A percentile compares a stretch with the other conserved stretches of the same genome.
phyloP scores from a whole-genome alignment of 2,329 filamentous ascomycete genomes.

The Elsinoe australis region DNA sequence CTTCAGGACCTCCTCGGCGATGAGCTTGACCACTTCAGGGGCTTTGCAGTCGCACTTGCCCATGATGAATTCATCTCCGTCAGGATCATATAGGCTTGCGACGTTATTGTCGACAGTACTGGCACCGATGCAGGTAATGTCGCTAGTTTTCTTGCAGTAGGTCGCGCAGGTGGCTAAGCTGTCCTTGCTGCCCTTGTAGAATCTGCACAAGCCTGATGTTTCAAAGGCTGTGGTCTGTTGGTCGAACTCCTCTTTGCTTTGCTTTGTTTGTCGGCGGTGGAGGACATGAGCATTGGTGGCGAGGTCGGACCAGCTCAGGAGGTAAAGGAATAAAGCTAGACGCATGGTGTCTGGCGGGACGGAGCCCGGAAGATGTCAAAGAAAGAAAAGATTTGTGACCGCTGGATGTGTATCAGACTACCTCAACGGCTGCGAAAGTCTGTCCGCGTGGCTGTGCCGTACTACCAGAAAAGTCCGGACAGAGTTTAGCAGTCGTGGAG shows the following conservation, averaged over 20 bases:
- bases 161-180: not conserved
- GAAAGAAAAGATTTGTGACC: too few species aligned
- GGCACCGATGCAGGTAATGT: not conserved
- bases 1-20: constrained; percentile 1
- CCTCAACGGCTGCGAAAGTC: too few species aligned
- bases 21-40: not conserved
- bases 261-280: not conserved
- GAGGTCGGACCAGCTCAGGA: constrained; percentile 1
- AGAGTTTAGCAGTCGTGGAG: too few species aligned
- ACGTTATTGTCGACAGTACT: not conserved
- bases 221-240: not conserved
- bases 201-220: not conserved
- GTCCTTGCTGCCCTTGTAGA: not conserved
- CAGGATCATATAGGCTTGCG: not conserved
- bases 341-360: not conserved
- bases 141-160: constrained; percentile 7
- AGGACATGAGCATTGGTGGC: not conserved
- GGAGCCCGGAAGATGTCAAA: not conserved
- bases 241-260: not conserved
- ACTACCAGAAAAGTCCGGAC: too few species aligned
- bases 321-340: not conserved
- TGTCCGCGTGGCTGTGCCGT: too few species aligned
- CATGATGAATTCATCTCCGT: not conserved
- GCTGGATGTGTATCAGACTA: too few species aligned
- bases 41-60: constrained; percentile 7